A percentile compares a stretch with the other conserved stretches of the same genome.
These are phyloP conservation scores for Pyrenophora teres DNA, from an alignment of 2,329 filamentous ascomycete species.

Conservation along the genomic window DNA sequence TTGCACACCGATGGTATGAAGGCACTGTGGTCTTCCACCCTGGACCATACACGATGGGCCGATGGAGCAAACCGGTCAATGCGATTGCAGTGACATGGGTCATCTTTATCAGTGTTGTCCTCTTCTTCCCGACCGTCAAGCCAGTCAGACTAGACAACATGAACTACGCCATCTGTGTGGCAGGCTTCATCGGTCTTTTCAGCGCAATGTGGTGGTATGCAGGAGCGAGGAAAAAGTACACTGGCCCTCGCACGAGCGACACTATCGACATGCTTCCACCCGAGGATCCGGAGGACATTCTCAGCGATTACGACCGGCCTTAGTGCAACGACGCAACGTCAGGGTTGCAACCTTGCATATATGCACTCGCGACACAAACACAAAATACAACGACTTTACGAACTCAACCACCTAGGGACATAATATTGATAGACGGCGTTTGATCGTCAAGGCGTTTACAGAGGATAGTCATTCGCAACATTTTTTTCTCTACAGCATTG, in stretches of 20 bases:
- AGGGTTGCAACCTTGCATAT: background rate
- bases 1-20: conserved; percentile 61
- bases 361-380: background rate
- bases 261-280: conserved; percentile 51
- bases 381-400: conserved; percentile 7
- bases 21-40: conserved; percentile 59
- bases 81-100: conserved; percentile 64
- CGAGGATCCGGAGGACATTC: conserved; percentile 48
- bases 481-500: background rate
- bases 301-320: conserved; percentile 41
- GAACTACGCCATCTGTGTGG: conserved; percentile 56
- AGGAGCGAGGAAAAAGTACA: conserved; percentile 57
- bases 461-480: background rate
- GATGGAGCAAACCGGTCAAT: conserved; percentile 61
- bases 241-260: conserved; percentile 62
- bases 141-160: conserved; percentile 53
- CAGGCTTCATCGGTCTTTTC: conserved; percentile 55
- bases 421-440: background rate
- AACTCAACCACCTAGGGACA: background rate
- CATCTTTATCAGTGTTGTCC: conserved; percentile 64
- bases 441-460: background rate
- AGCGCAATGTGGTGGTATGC: conserved; percentile 53
- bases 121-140: conserved; percentile 56
- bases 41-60: conserved; percentile 63
- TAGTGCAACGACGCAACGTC: conserved; percentile 8